Percentiles rank a stretch among this genome's conserved stretches.
Conservation (phyloP, 169 alveolate species). For the Cryptosporidium sp. region DNA sequence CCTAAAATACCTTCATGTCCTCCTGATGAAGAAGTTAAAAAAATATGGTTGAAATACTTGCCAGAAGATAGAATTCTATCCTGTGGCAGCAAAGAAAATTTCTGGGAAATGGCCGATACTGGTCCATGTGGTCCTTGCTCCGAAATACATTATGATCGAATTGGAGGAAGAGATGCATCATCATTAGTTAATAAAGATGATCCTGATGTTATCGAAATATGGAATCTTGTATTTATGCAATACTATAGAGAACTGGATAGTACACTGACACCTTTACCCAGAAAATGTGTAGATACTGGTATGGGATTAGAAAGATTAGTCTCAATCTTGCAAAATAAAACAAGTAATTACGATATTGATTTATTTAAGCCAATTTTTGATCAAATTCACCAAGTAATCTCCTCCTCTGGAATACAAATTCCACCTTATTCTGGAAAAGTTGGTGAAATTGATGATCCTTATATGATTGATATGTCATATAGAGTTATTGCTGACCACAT, state of each 20-base stretch:
- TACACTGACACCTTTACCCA: slow-evolving; percentile 88
- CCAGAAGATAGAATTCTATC: slow-evolving; percentile 85
- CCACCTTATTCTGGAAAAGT: slow-evolving; percentile 88
- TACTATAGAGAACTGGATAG: slow-evolving; percentile 90
- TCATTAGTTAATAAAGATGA: slow-evolving; percentile 91
- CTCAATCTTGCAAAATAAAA: slow-evolving; percentile 85
- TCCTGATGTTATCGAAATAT: slow-evolving; percentile 93
- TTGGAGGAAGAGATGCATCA: slow-evolving; percentile 92
- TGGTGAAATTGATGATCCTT: slow-evolving; percentile 84
- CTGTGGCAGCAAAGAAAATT: slow-evolving; percentile 91
- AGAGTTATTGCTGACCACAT: slow-evolving; percentile 94
- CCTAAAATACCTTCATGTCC: slow-evolving; percentile 88
- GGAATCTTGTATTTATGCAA: slow-evolving; percentile 96
- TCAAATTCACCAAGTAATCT: slow-evolving; percentile 83
- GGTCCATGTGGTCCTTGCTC: slow-evolving; percentile 98
- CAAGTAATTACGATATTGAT: slow-evolving; percentile 93
- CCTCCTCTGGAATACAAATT: slow-evolving; percentile 67
- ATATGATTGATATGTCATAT: slow-evolving; percentile 90
- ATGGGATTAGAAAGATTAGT: slow-evolving; percentile 94
- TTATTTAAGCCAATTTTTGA: slow-evolving; percentile 87
- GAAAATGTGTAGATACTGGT: slow-evolving; percentile 94
- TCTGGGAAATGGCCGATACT: slow-evolving; percentile 98
- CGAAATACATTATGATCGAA: slow-evolving; percentile 93
- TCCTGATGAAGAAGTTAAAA: slow-evolving; percentile 89
- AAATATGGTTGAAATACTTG: slow-evolving; percentile 89